Percentiles rank a stretch among this genome's conserved stretches.
Evolutionary conservation across 2,329 filamentous ascomycete genomes (phyloP).

Genomic region (Penicillium nordicum): DNA sequence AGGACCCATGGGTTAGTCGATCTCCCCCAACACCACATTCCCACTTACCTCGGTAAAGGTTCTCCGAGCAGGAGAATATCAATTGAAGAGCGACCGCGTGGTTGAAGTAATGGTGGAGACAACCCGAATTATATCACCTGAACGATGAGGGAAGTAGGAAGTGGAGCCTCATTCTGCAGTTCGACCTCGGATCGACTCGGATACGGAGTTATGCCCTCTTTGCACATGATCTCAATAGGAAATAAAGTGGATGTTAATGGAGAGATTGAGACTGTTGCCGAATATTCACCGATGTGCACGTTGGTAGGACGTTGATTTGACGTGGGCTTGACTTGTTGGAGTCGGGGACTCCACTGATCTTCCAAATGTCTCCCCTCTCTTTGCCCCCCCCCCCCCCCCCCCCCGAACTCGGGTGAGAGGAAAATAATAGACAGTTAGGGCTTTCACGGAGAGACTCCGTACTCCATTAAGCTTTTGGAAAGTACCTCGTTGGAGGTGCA

Average conservation of each 20-base stretch:
- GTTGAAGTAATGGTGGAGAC: neutral
- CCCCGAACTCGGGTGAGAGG: neutral
- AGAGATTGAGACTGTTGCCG: neutral
- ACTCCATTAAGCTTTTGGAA: conserved; percentile 10
- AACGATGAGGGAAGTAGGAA: neutral
- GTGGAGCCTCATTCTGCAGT: neutral
- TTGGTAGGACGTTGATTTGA: neutral
- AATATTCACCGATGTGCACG: neutral
- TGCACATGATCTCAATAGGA: neutral
- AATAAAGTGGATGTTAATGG: no score
- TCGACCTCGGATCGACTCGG: neutral
- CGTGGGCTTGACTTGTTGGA: neutral
- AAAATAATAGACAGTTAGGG: neutral
- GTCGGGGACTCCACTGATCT: neutral
- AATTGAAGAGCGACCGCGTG: neutral
- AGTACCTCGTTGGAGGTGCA: neutral
- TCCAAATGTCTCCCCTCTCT: neutral
- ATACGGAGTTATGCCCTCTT: neutral
- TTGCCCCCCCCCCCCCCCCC: no score
- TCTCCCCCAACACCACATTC: neutral
- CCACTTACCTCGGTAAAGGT: neutral
- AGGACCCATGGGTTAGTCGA: neutral
- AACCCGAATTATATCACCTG: neutral
- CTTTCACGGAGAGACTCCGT: neutral
- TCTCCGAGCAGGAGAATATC: neutral